Conservation (phyloP, 2,329 filamentous ascomycete genomes). For the Chrysoporthe austroafricana region DNA sequence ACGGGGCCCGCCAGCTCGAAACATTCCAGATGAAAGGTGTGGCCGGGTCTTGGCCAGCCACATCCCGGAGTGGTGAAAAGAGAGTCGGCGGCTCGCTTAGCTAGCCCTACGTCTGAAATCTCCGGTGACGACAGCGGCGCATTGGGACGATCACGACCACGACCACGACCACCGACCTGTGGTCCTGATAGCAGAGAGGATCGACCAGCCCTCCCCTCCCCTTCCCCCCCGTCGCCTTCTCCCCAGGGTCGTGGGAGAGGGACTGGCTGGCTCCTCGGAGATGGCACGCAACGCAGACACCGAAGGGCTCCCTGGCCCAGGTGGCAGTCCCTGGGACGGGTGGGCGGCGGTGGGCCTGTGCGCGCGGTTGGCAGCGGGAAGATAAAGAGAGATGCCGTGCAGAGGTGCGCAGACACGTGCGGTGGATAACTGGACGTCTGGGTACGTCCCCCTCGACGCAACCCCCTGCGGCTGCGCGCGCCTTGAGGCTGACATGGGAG, state of each 20-base stretch:
- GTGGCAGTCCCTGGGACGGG: neutral
- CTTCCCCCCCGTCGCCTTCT: too few relatives aligned
- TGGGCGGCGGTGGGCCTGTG: neutral
- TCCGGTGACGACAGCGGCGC: neutral
- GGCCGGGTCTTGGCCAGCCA: slow-evolving; percentile 1
- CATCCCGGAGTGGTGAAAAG: neutral
- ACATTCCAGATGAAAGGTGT: slow-evolving; percentile 9
- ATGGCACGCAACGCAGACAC: too few relatives aligned
- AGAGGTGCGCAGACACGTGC: slow-evolving; percentile 21
- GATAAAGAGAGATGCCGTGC: slow-evolving; percentile 10
- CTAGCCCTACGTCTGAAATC: slow-evolving; percentile 3
- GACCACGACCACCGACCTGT: too few relatives aligned
- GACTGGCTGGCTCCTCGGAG: too few relatives aligned
- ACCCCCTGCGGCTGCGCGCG: neutral
- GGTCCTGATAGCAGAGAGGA: too few relatives aligned
- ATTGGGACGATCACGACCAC: neutral
- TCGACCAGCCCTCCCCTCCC: too few relatives aligned
- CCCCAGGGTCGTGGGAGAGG: too few relatives aligned
- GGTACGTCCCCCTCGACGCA: neutral
- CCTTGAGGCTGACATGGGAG: slow-evolving; percentile 13
- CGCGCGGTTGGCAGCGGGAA: neutral
- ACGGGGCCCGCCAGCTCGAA: slow-evolving; percentile 27
- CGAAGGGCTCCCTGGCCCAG: too few relatives aligned
- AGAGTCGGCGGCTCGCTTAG: neutral
- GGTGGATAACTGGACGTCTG: slow-evolving; percentile 19